Base-by-base conservation (phyloP, 495 filamentous ascomycete genomes). In the Clavariopsis aquatica region DNA sequence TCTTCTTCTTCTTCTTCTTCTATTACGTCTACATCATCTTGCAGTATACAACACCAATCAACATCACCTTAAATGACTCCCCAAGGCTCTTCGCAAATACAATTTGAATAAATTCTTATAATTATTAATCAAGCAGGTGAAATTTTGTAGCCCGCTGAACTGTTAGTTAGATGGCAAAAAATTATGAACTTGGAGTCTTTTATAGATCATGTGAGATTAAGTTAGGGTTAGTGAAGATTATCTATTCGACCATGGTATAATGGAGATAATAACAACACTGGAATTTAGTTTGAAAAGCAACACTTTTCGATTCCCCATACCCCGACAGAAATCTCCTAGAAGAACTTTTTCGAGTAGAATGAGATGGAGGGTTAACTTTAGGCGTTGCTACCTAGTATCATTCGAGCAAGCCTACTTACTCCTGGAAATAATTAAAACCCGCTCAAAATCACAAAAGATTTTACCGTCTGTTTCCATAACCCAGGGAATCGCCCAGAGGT, bases 311-410 rank as follows among this genome's bases (percentile, higher is more conserved):
- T 22, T 6, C 41, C 8, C 3, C 9, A 2, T 9, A 23, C 22
- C 52, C 52, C 36, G 17, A 51, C 12, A 24, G 29, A 2, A 22
- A 27, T 10, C 26, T 26, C 57, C 49, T 54, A 19, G 36, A 57
- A n/a, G 41, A 9, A n/a, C 43, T 56, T 19, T 19, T 41, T 26
- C 52, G 61, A 24, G 61, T 41, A 9, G 27, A 43, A 34, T 12
- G 19, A 64, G 34, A n/a, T n/a, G 15, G 15, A 43, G 53, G 61
- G 9, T 24, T 64, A 1, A 41, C 41, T 26, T 19, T 64, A 12
- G 61, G 52, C 7, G 28, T 64, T 22, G 52, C 19, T 20, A 55
- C 34, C 6, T 43, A 64, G 34, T 57, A 64, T 22, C 60, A 63
- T 23, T 31, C 43, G 20, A 34, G 24, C 19, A 24, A 47, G 22